phyloP scores from a whole-genome alignment of 768 basidiomycete genomes.

The Pilatotrama ljubarskyi region DNA sequence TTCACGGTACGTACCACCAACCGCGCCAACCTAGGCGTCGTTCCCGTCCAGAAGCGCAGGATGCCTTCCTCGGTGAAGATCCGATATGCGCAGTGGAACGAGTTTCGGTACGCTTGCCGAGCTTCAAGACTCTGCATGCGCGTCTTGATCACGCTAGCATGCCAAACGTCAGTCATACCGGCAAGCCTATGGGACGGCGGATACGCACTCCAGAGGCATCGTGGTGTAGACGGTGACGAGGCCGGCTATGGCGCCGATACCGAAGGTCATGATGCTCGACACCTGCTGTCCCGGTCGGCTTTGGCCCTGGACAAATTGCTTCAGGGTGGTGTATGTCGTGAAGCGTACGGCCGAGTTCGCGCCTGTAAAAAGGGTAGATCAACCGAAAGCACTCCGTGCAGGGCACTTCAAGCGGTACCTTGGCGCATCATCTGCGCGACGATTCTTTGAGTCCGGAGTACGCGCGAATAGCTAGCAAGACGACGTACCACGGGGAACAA shows the following conservation, averaged over 20 bases:
- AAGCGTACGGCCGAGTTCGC: slow-evolving; percentile 97
- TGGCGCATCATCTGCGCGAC: slow-evolving; percentile 85
- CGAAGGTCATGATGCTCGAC: slow-evolving; percentile 89
- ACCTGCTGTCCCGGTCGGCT: slow-evolving; percentile 81
- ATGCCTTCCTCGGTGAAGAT: slow-evolving; percentile 94
- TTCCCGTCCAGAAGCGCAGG: slow-evolving; percentile 93
- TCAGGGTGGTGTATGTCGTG: slow-evolving; percentile 91
- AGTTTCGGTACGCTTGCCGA: slow-evolving; percentile 81
- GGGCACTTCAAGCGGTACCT: slow-evolving; percentile 44
- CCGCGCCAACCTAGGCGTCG: slow-evolving; percentile 84
- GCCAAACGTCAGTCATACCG: not conserved
- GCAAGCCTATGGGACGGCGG: not conserved
- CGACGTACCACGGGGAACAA: slow-evolving; percentile 89
- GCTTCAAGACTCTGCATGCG: slow-evolving; percentile 95
- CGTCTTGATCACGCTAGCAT: slow-evolving; percentile 86
- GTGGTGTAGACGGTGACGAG: slow-evolving; percentile 93
- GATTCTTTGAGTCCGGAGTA: not conserved
- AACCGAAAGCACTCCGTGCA: not conserved
- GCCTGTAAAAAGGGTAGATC: slow-evolving; percentile 13
- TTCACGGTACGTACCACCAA: slow-evolving; percentile 73
- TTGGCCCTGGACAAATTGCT: slow-evolving; percentile 88
- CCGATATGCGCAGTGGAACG: slow-evolving; percentile 93
- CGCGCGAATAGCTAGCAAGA: too few species aligned
- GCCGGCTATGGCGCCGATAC: slow-evolving; percentile 90
- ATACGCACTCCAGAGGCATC: slow-evolving; percentile 76